phyloP scores from a whole-genome alignment of 2,329 filamentous ascomycete genomes.

The Colletotrichum camelliae region DNA sequence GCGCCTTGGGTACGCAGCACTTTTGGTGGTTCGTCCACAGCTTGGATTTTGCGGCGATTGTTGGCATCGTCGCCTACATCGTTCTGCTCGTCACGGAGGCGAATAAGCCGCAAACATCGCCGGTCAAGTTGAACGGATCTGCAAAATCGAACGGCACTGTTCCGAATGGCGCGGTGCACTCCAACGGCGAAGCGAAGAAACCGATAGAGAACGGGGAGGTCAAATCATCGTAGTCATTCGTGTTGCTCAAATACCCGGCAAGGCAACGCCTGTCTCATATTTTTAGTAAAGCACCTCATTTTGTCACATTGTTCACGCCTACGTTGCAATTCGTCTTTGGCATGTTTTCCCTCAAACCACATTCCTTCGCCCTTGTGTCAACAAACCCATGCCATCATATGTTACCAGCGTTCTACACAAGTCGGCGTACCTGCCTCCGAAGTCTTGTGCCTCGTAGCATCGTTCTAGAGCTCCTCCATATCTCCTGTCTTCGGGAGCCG shows the following conservation, averaged over 20 bases:
- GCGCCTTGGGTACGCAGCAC: conserved; percentile 83
- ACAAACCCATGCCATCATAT: background rate
- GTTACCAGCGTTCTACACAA: background rate
- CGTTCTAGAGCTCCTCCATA: background rate
- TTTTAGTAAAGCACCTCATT: conserved; percentile 7
- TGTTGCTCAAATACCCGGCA: conserved; percentile 21
- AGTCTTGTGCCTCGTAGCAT: background rate
- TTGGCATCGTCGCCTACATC: conserved; percentile 33
- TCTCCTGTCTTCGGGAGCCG: background rate
- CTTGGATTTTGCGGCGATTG: conserved; percentile 60
- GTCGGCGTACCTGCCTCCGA: background rate
- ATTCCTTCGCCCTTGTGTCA: background rate
- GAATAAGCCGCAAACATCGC: background rate
- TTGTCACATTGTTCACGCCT: background rate
- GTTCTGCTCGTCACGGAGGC: conserved; percentile 15
- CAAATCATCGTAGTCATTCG: conserved; percentile 9
- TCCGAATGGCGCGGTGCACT: background rate
- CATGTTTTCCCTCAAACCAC: background rate
- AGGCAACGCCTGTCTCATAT: conserved; percentile 18
- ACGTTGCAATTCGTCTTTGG: background rate
- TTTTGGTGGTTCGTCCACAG: conserved; percentile 94
- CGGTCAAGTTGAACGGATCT: background rate
- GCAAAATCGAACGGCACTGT: background rate
- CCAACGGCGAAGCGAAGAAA: background rate
- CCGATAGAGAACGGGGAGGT: background rate